Conservation (phyloP, 1,284 basidiomycete species). For the Boletus smithii region DNA sequence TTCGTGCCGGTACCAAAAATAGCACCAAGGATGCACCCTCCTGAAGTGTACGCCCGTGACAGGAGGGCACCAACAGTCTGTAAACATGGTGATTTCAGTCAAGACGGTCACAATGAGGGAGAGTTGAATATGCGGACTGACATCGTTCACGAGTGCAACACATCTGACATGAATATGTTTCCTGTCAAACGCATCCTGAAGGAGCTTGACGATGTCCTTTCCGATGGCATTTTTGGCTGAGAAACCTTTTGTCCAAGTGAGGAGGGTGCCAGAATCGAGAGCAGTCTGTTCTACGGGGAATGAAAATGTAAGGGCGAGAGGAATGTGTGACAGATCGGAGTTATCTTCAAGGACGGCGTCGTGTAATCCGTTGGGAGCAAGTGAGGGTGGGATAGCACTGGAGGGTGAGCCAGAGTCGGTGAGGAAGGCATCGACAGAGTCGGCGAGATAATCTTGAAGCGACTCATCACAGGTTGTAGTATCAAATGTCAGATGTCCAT, state of each 20-base stretch:
- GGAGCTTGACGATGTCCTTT: slow-evolving; percentile 85
- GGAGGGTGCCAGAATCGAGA: slow-evolving; percentile 81
- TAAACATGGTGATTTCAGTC: slow-evolving; percentile 7
- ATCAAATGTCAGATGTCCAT: slow-evolving; percentile 26
- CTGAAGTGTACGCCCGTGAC: slow-evolving; percentile 87
- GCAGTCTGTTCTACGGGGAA: slow-evolving; percentile 98
- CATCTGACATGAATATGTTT: slow-evolving; percentile 94
- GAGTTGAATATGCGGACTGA: slow-evolving; percentile 39
- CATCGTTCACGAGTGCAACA: slow-evolving; percentile 95
- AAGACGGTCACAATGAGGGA: neutral
- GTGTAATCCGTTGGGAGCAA: slow-evolving; percentile 22
- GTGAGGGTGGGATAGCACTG: slow-evolving; percentile 43
- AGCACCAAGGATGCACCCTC: slow-evolving; percentile 84
- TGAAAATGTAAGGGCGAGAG: slow-evolving; percentile 91
- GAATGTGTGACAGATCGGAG: slow-evolving; percentile 53
- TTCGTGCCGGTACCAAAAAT: slow-evolving; percentile 99
- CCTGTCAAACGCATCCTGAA: slow-evolving; percentile 91
- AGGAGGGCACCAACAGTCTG: slow-evolving; percentile 94
- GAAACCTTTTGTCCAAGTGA: slow-evolving; percentile 98
- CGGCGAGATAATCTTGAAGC: slow-evolving; percentile 85
- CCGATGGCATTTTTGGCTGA: slow-evolving; percentile 88
- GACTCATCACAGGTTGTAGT: slow-evolving; percentile 3
- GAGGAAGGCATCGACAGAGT: slow-evolving; percentile 92
- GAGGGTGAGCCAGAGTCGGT: slow-evolving; percentile 54
- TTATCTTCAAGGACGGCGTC: slow-evolving; percentile 27